Evolutionary conservation across 73 alveolate species (phyloP), one percentile per base, ranked within the genome.

Genomic region (Paramecium pentaurelia): DNA sequence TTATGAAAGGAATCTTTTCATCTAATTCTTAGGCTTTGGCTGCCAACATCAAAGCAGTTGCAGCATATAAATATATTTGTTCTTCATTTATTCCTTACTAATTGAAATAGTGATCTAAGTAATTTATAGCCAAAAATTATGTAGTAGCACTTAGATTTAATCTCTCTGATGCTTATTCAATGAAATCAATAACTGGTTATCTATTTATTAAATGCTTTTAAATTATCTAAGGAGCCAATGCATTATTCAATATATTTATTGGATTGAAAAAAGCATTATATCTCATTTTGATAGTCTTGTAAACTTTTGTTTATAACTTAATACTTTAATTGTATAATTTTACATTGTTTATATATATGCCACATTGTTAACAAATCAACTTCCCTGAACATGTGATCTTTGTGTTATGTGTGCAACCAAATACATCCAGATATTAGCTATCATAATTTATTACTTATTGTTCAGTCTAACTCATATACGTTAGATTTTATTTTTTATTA

Each of bases 11-110:
- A 36, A 89, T 89, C 58, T 88, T 70, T 37, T 89, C 94, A 89
- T 89, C 94, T 27, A 89, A 47, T 73, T 89, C 94, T 16, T 47
- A 47, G 9, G 94, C 77, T 71, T 89, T 89, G 54, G 94, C 94
- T 71, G 91, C 91, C 32, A 80, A 40, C 91, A 80, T 80, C 14
- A 80, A 36, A 25, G 91, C 91, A 25, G 91, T 47, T 49, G 91
- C 71, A 11, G 91, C 91, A 80, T 45, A 80, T 27, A 80, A 25
- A 47, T n/a, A 80, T 18, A 80, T 18, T 47, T 80, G 58, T 25
- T 47, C n/a, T 3, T 80, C 91, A 20, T 22, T 40, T 27, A 80
- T 18, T 25, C 58, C 47, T 12, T 45, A 7, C 20, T 27, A 5
- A 18, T 11, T 42, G 16, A 80, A 80, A n/a, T 38, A 80, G 14